Base-by-base conservation (phyloP, 2,329 filamentous ascomycete genomes). In the Tolypocladium cylindrosporum region DNA sequence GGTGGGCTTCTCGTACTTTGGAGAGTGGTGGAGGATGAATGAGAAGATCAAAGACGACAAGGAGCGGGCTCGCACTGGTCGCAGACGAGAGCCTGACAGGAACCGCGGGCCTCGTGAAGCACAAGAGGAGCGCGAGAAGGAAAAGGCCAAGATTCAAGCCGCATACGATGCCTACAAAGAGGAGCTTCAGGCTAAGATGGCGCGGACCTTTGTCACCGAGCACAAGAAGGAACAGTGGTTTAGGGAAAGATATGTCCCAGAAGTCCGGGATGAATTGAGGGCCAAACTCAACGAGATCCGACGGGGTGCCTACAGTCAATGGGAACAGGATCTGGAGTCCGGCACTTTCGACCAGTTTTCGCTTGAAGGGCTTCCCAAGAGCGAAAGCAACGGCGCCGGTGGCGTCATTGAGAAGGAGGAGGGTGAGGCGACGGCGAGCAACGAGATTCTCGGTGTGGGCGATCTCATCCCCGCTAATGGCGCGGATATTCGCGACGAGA, bases 211-310 rank as follows among this genome's bases (percentile, higher is more conserved):
- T 70, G 94, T 99, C 48, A 84, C 88, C 55, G 88, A 91, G 65
- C 94, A 99, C 74, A 96, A 96, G 71, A 86, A 86, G 50, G 94
- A 99, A 71, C 93, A 99, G 70, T 99, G 94, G 94, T 99, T 99
- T 76, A 90, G 88, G 65, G 94, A 99, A 74, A 87, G 91, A 69
- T 99, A 99, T 66, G 87, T 95, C 37, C 84, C 90, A 1, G 90
- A 94, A 64, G 85, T 93, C 57, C 82, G 90, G 56, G 87, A 92
- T 63, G 80, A 82, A 2, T 84, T 97, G 67, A 86, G 88, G 58
- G 77, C 79, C 60, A 88, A 90, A 66, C 77, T 97, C 56, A 88
- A 88, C 71, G 88, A 91, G 53, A 91, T 90, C 69, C 88, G 95
- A 53, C 85, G 87, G 45, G 85, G 83, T 16, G 84, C 86, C 56